Percentiles rank a stretch among this genome's conserved stretches.
These are phyloP conservation scores for Crucibulum laeve DNA, from an alignment of 768 basidiomycete genomes.

Conservation along the genomic window DNA sequence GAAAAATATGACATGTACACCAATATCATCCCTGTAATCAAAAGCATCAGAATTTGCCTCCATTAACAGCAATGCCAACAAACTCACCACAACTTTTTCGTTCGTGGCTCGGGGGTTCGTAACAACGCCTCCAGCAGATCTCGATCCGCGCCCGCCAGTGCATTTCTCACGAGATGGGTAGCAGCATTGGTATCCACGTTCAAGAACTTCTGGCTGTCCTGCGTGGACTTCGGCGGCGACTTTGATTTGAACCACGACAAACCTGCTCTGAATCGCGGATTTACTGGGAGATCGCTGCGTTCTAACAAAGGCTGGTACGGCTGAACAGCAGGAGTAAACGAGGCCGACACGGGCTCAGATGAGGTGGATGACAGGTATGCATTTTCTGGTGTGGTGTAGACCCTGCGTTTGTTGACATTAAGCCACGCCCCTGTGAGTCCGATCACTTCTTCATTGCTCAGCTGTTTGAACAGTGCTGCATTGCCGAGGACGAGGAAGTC, in stretches of 20 bases:
- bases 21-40: no score
- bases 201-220: slow-evolving; percentile 33
- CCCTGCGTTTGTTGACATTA: slow-evolving; percentile 7
- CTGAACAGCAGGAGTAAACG: neutral
- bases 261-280: no score
- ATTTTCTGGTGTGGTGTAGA: no score
- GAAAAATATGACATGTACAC: no score
- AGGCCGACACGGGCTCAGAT: no score
- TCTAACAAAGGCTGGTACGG: neutral
- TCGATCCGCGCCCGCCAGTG: slow-evolving; percentile 45
- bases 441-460: slow-evolving; percentile 52
- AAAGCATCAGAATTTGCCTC: no score
- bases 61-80: no score
- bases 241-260: no score
- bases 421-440: slow-evolving; percentile 29
- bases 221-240: no score
- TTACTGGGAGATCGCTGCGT: slow-evolving; percentile 27
- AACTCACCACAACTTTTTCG: no score
- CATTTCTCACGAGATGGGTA: slow-evolving; percentile 49
- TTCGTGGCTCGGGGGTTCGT: no score
- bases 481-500: slow-evolving; percentile 54
- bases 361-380: no score
- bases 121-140: slow-evolving; percentile 37
- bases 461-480: slow-evolving; percentile 52
- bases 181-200: slow-evolving; percentile 38